Conservation (phyloP, 768 basidiomycete genomes). For the Lactifluus pinguis region DNA sequence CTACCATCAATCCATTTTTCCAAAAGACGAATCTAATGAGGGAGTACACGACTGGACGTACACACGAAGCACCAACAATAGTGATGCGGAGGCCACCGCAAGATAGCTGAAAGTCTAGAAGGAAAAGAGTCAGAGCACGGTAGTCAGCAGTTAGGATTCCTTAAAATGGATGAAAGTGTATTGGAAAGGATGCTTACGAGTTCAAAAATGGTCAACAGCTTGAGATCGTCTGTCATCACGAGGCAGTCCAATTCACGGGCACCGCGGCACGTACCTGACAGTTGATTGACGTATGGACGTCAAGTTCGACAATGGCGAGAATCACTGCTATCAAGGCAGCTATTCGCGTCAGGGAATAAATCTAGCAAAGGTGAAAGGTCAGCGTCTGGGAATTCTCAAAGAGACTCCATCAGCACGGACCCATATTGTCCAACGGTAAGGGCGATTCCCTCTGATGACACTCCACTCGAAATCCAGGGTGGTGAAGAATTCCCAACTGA, state of each 20-base stretch:
- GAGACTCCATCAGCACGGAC: background rate
- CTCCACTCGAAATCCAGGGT: background rate
- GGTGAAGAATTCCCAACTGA: too few relatives aligned
- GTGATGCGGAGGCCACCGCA: background rate
- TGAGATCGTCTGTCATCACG: background rate
- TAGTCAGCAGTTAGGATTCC: background rate
- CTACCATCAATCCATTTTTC: background rate
- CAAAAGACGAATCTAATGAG: background rate
- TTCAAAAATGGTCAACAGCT: background rate
- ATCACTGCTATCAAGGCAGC: too few relatives aligned
- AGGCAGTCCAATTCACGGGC: too few relatives aligned
- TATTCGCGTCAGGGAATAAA: too few relatives aligned
- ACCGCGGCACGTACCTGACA: background rate
- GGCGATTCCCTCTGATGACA: background rate
- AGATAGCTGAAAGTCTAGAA: background rate
- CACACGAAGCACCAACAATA: conserved; percentile 7
- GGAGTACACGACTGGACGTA: background rate
- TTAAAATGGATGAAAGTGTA: too few relatives aligned
- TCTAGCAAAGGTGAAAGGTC: too few relatives aligned
- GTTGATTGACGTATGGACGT: too few relatives aligned
- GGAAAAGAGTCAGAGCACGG: background rate
- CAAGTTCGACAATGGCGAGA: too few relatives aligned
- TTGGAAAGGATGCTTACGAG: background rate
- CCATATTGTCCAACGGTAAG: background rate
- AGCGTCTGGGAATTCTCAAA: background rate